Base-by-base conservation (phyloP, 2,329 filamentous ascomycete species). In the Fusarium sp. region DNA sequence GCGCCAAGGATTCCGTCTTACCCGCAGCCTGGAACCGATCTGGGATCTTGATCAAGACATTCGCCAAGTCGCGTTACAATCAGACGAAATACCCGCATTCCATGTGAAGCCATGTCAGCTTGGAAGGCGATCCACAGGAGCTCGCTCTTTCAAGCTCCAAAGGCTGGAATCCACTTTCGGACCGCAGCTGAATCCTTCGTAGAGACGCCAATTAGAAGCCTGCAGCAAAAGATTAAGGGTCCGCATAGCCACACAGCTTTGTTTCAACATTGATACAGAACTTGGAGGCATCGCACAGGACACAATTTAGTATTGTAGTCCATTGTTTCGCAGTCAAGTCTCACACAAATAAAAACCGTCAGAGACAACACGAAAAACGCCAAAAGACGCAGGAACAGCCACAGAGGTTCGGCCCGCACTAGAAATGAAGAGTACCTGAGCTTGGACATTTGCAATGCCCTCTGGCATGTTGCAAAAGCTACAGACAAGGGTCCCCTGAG, bases 251-350 rank as follows among this genome's bases (percentile, higher is more conserved):
- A 34, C 55, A 22, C 17, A 10, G 34, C n/a, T 8, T 3, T 42
- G 62, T 65, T 60, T 65, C 60, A 51, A 65, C 40, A 6, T 9
- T 10, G 5, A 15, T 24, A 24, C 64, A 65, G 60, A 17, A 60
- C 60, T 65, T 65, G 52, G 15, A 6, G 13, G 19, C 24, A 33
- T 24, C 26, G 14, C 2, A 31, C 46, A 4, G 13, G 28, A 42
- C 31, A 46, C 44, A 19, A 52, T 19, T 28, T 34, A 11, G 54
- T 15, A 34, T 39, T 34, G 28, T 7, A 31, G 1, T 6, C 1
- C 5, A 4, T 14, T 44, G 15, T 50, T 39, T 24, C 19, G n/a
- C 24, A 7, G 6, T 2, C n/a, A 17, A 15, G 11, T 31, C 57
- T 47, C 42, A 34, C 38, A 42, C n/a, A 42, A 17, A n/a, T 2